Evolutionary conservation across 164 flowering plant genomes (phyloP).

Genomic region (Umbilicus rupestris): DNA sequence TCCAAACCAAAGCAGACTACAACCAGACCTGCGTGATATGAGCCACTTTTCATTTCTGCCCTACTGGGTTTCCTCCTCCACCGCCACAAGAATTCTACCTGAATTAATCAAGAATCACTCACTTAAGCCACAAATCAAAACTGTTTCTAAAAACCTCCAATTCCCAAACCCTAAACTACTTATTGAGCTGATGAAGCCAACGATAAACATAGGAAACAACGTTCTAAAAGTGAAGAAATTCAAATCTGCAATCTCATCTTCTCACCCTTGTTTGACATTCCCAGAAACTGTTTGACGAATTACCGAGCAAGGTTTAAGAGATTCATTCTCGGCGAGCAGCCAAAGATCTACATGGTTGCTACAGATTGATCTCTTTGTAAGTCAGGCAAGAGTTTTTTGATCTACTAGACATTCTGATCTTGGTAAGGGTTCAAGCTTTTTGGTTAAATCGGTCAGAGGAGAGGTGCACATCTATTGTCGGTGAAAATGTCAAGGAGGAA

Average conservation of each 20-base stretch:
- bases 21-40: no score
- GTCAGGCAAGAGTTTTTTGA: background rate
- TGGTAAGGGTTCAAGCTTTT: background rate
- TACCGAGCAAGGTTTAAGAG: background rate
- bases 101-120: no score
- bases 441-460: background rate
- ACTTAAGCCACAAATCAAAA: no score
- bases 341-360: background rate
- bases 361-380: background rate
- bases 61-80: no score
- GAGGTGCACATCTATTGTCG: conserved; percentile 12
- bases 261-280: background rate
- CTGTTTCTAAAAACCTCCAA: no score
- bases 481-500: conserved; percentile 30
- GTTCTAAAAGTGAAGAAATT: conserved; percentile 1
- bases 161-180: background rate
- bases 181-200: background rate
- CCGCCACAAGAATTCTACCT: no score
- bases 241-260: background rate
- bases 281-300: background rate
- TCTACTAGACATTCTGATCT: background rate
- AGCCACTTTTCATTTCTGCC: no score
- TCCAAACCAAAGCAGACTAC: no score
- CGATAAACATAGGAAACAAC: background rate
- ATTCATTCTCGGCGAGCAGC: background rate